phyloP scores from a whole-genome alignment of 768 basidiomycete species.

The Podaxis pistillaris region DNA sequence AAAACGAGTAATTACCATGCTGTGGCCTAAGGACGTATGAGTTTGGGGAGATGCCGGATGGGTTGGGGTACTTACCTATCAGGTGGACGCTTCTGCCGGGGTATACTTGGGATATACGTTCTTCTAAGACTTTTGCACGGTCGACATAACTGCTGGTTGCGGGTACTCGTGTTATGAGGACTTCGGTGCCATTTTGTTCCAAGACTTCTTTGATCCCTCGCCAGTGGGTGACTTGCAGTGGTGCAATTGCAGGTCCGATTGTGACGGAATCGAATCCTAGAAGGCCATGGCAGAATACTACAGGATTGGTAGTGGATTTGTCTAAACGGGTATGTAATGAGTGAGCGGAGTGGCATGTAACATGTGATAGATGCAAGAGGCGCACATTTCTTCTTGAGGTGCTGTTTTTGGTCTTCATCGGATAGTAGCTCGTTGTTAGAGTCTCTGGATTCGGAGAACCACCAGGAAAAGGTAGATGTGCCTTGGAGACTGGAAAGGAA shows the following conservation, averaged over 20 bases:
- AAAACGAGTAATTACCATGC: slow-evolving; percentile 50
- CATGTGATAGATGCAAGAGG: not conserved
- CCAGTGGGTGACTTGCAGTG: slow-evolving; percentile 92
- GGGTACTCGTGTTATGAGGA: slow-evolving; percentile 91
- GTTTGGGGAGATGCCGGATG: not conserved
- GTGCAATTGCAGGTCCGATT: slow-evolving; percentile 72
- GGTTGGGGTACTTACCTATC: slow-evolving; percentile 48
- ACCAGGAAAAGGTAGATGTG: slow-evolving; percentile 30
- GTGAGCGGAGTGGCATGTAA: not conserved
- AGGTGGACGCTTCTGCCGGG: slow-evolving; percentile 86
- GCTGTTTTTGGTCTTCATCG: slow-evolving; percentile 49
- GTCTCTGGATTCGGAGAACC: slow-evolving; percentile 53
- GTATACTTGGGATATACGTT: slow-evolving; percentile 75
- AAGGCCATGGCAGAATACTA: slow-evolving; percentile 95
- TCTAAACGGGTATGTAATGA: slow-evolving; percentile 42
- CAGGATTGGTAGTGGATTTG: slow-evolving; percentile 73
- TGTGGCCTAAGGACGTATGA: slow-evolving; percentile 52
- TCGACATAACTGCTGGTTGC: slow-evolving; percentile 88
- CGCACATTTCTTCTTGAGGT: slow-evolving; percentile 60
- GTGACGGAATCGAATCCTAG: slow-evolving; percentile 87
- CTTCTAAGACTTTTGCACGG: slow-evolving; percentile 86
- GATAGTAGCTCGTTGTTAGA: slow-evolving; percentile 40
- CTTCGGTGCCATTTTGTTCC: slow-evolving; percentile 83
- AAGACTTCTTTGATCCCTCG: slow-evolving; percentile 93
- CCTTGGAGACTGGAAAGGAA: slow-evolving; percentile 9